Conservation (phyloP, 179 eudicot species). For the Beta macrorhiza region DNA sequence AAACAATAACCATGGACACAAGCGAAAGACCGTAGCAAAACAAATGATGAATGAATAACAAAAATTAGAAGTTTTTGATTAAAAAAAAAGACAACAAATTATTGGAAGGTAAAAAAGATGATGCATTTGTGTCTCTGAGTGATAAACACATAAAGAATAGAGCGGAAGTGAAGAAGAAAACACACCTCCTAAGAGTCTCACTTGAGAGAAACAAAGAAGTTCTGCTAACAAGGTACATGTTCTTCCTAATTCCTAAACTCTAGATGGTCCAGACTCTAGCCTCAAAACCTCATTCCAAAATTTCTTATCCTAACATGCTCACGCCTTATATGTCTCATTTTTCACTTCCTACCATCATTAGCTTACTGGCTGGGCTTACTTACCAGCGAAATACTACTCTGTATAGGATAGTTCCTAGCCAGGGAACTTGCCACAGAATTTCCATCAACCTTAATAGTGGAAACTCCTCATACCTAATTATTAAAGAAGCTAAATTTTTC, state of each 20-base stretch:
- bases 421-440: not conserved
- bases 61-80: no score
- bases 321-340: no score
- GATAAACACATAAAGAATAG: not conserved
- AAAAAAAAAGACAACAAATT: not conserved
- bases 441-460: not conserved
- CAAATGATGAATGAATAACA: no score
- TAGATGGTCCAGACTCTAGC: not conserved
- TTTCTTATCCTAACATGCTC: no score
- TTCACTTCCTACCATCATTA: not conserved
- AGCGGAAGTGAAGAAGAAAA: not conserved
- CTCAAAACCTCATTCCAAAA: not conserved
- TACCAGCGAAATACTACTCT: not conserved
- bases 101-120: not conserved
- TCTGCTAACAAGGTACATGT: not conserved
- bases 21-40: not conserved
- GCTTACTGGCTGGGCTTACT: not conserved
- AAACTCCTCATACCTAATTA: no score
- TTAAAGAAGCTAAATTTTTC: no score
- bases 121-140: not conserved
- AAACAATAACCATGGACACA: not conserved
- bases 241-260: no score
- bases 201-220: no score
- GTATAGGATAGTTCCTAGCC: not conserved
- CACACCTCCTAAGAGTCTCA: not conserved